phyloP scores from a whole-genome alignment of 2,329 filamentous ascomycete genomes.

The Kalmusia sp. region DNA sequence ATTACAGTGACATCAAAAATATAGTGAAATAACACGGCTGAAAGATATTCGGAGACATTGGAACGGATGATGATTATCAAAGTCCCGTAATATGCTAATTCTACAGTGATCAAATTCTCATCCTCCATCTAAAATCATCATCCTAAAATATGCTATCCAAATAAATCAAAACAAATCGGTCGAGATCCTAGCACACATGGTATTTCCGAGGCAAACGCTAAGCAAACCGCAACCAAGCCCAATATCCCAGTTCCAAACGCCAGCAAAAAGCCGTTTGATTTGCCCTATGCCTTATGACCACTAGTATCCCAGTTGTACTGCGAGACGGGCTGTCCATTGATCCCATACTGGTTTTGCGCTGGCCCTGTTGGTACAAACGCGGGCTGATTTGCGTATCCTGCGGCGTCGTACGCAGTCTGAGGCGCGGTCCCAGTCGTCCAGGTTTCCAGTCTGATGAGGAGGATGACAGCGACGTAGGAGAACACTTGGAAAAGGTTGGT shows the following conservation, averaged over 20 bases:
- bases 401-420: neutral
- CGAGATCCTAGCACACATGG: neutral
- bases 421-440: conserved; percentile 12
- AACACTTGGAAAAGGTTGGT: conserved; percentile 22
- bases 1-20: too few relatives aligned
- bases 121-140: neutral
- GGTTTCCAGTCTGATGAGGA: conserved; percentile 26
- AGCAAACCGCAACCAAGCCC: neutral
- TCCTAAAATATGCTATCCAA: neutral
- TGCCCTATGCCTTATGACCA: neutral
- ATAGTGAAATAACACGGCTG: too few relatives aligned
- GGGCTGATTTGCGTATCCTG: neutral
- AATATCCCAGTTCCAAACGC: neutral
- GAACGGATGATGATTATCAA: too few relatives aligned
- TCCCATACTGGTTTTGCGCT: conserved; percentile 19
- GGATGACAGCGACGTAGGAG: conserved; percentile 26
- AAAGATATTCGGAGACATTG: too few relatives aligned
- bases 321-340: conserved; percentile 14
- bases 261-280: too few relatives aligned
- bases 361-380: neutral
- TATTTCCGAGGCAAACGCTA: neutral
- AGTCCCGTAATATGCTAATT: too few relatives aligned
- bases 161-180: neutral
- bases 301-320: conserved; percentile 19
- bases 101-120: too few relatives aligned